Conservation (phyloP, 768 basidiomycete genomes). For the Suillus hirtellus region DNA sequence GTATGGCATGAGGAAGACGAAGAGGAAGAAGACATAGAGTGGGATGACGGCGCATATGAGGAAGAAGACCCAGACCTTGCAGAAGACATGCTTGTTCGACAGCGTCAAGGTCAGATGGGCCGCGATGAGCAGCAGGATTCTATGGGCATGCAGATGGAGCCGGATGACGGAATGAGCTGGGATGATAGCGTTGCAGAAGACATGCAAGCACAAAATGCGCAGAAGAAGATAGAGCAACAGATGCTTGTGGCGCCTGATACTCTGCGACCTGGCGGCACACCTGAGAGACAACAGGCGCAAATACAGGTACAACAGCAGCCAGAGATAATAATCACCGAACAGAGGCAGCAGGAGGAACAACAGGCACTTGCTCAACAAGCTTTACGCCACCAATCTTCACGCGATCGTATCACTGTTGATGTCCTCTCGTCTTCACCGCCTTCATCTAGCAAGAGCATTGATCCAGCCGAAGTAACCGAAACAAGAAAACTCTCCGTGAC, state of each 20-base stretch:
- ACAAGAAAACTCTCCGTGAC: constrained; percentile 79
- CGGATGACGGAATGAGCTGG: constrained; percentile 88
- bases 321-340: constrained; percentile 30
- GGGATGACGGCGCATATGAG: constrained; percentile 68
- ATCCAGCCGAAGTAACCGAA: constrained; percentile 69
- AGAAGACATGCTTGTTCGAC: constrained; percentile 48
- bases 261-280: constrained; percentile 35
- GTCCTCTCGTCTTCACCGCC: constrained; percentile 30
- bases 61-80: constrained; percentile 68
- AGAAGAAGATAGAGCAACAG: constrained; percentile 27
- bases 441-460: constrained; percentile 41
- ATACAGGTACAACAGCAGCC: constrained; percentile 29
- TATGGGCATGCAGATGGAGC: constrained; percentile 52
- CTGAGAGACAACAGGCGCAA: constrained; percentile 33
- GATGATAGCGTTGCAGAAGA: constrained; percentile 67
- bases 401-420: constrained; percentile 45
- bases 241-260: constrained; percentile 32
- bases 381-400: constrained; percentile 46
- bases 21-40: constrained; percentile 51
- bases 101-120: constrained; percentile 38
- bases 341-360: constrained; percentile 38
- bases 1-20: constrained; percentile 82
- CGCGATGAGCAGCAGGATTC: constrained; percentile 30
- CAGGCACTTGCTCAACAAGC: constrained; percentile 26
- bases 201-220: constrained; percentile 38